Evolutionary conservation across 768 basidiomycete genomes (phyloP).

Genomic region (Mycena albidolilacea): DNA sequence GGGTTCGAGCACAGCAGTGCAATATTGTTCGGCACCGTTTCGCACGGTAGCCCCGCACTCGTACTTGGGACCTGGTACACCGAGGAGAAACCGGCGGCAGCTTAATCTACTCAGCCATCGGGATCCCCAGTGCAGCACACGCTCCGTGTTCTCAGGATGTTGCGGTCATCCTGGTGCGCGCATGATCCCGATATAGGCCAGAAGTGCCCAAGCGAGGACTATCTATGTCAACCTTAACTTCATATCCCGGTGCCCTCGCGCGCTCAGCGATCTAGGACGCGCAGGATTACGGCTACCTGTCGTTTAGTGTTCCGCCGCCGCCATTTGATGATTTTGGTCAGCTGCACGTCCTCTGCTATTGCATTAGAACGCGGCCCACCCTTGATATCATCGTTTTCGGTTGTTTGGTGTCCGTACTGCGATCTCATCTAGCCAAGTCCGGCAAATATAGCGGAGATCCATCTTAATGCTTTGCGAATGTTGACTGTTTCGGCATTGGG

Average conservation of each 20-base stretch:
- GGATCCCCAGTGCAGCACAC: neutral
- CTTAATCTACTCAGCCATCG: constrained; percentile 7
- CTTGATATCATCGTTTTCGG: constrained; percentile 13
- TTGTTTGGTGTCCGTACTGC: neutral
- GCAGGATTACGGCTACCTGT: constrained; percentile 24
- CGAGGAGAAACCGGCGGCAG: constrained; percentile 26
- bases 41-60: constrained; percentile 1
- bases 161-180: constrained; percentile 10
- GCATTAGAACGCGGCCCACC: constrained; percentile 2
- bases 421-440: constrained; percentile 10
- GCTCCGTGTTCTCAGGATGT: constrained; percentile 24
- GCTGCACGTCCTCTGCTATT: neutral
- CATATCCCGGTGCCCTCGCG: constrained; percentile 28
- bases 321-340: constrained; percentile 21
- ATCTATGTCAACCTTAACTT: constrained; percentile 14
- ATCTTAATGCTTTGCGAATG: constrained; percentile 3
- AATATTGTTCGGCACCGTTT: constrained; percentile 11
- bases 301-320: constrained; percentile 29
- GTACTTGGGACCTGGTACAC: neutral
- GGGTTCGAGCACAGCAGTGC: neutral
- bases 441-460: constrained; percentile 13
- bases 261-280: constrained; percentile 14
- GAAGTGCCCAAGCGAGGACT: constrained; percentile 11
- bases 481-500: constrained; percentile 6
- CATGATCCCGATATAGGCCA: constrained; percentile 13